Evolutionary conservation across 1,139 yeast species (phyloP).

Genomic region (Nakaseomyces sp.): DNA sequence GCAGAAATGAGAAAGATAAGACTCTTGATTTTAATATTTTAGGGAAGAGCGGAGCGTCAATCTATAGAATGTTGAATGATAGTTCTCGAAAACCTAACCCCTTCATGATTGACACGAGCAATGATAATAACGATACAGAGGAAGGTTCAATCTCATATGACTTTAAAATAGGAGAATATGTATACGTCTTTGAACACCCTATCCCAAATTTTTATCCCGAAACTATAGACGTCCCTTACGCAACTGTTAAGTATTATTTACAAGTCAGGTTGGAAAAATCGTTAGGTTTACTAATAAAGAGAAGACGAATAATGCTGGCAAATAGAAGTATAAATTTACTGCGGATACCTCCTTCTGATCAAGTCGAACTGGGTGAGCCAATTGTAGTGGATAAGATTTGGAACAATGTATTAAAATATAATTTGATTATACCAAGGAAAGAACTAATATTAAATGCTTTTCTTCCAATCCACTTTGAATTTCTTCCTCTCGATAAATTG

Average conservation of each 20-base stretch:
- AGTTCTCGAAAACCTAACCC: neutral
- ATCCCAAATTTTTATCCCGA: slow-evolving; percentile 79
- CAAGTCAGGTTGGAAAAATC: slow-evolving; percentile 61
- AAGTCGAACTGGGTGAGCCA: slow-evolving; percentile 83
- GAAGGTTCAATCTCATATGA: slow-evolving; percentile 25
- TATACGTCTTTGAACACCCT: slow-evolving; percentile 84
- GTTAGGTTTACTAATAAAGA: slow-evolving; percentile 59
- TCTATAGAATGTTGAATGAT: slow-evolving; percentile 8
- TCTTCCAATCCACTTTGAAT: slow-evolving; percentile 72
- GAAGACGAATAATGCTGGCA: slow-evolving; percentile 53
- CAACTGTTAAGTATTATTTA: slow-evolving; percentile 58
- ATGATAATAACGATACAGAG: neutral
- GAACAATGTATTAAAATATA: slow-evolving; percentile 86
- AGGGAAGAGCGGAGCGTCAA: slow-evolving; percentile 19
- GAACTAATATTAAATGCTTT: slow-evolving; percentile 73
- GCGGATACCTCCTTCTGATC: slow-evolving; percentile 65
- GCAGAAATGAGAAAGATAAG: neutral
- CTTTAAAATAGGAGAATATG: slow-evolving; percentile 73
- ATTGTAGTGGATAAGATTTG: slow-evolving; percentile 81
- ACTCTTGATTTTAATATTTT: slow-evolving; percentile 9
- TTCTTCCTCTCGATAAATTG: slow-evolving; percentile 80
- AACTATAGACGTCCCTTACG: slow-evolving; percentile 66
- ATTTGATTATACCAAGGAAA: slow-evolving; percentile 79
- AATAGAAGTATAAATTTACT: slow-evolving; percentile 54
- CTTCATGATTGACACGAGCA: neutral